Evolutionary conservation across 2,329 filamentous ascomycete species (phyloP).

Genomic region (Thyridium curvatum): DNA sequence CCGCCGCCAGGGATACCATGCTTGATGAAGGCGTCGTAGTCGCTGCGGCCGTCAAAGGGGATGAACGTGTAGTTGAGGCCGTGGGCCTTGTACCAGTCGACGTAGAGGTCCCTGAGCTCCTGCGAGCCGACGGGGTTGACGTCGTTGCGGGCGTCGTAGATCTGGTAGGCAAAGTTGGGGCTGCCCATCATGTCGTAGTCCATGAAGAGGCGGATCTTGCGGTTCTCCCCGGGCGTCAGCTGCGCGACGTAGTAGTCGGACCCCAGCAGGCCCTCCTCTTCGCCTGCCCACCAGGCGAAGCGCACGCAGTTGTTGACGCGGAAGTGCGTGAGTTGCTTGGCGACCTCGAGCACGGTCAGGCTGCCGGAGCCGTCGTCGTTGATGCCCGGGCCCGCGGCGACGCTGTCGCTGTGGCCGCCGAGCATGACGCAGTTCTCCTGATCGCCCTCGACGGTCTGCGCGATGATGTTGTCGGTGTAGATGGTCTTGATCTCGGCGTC

Average conservation of each 20-base stretch:
- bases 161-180: slow-evolving; percentile 59
- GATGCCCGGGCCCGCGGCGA: slow-evolving; percentile 62
- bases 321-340: slow-evolving; percentile 50
- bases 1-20: slow-evolving; percentile 69
- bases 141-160: slow-evolving; percentile 67
- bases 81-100: slow-evolving; percentile 57
- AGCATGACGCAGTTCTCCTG: slow-evolving; percentile 59
- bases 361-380: slow-evolving; percentile 73
- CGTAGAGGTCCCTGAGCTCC: slow-evolving; percentile 61
- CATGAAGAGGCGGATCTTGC: slow-evolving; percentile 59
- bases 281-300: slow-evolving; percentile 63
- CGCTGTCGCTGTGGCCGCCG: slow-evolving; percentile 58
- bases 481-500: slow-evolving; percentile 49
- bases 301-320: slow-evolving; percentile 59
- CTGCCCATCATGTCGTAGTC: slow-evolving; percentile 67
- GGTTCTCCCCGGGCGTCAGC: slow-evolving; percentile 51
- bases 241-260: slow-evolving; percentile 55
- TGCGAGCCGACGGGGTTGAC: slow-evolving; percentile 66
- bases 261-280: slow-evolving; percentile 59
- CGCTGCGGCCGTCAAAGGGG: slow-evolving; percentile 71
- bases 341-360: slow-evolving; percentile 55
- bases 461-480: slow-evolving; percentile 53
- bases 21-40: slow-evolving; percentile 73
- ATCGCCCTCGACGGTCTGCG: slow-evolving; percentile 55
- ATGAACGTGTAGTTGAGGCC: slow-evolving; percentile 64